These are phyloP conservation scores for Garcia nutans DNA, from an alignment of 345 rosid genomes.

Conservation along the genomic window DNA sequence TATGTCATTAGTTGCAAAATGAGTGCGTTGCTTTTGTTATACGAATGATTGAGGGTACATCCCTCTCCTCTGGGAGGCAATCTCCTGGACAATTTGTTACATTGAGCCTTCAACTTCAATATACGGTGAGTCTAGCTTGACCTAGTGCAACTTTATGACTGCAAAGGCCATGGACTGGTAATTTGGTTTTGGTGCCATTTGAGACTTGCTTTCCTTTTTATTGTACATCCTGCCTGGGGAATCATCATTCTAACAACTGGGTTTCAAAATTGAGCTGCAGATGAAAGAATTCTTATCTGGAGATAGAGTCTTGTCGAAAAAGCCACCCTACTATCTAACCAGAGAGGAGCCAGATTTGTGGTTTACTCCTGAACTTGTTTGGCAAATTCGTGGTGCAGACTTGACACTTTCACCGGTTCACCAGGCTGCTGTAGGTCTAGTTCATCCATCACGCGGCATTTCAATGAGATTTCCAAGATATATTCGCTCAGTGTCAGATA, in stretches of 20 bases:
- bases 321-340: conserved; percentile 74
- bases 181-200: background rate
- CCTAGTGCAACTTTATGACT: background rate
- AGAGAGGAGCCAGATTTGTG: conserved; percentile 77
- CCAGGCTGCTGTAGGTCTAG: conserved; percentile 71
- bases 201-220: background rate
- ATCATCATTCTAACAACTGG: background rate
- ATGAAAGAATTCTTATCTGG: conserved; percentile 72
- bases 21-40: background rate
- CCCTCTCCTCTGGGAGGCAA: background rate
- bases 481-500: conserved; percentile 39
- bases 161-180: background rate
- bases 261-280: conserved; percentile 39
- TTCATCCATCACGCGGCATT: conserved; percentile 80
- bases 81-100: background rate
- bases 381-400: conserved; percentile 89
- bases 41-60: background rate
- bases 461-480: conserved; percentile 84
- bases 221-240: background rate
- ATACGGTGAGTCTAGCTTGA: background rate
- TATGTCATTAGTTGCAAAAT: background rate
- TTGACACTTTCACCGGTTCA: conserved; percentile 83
- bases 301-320: conserved; percentile 60
- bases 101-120: background rate
- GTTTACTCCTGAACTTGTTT: conserved; percentile 70